Evolutionary conservation across 2,329 filamentous ascomycete species (phyloP), one percentile per base, ranked within the genome.

Genomic region (Colletotrichum sp.): DNA sequence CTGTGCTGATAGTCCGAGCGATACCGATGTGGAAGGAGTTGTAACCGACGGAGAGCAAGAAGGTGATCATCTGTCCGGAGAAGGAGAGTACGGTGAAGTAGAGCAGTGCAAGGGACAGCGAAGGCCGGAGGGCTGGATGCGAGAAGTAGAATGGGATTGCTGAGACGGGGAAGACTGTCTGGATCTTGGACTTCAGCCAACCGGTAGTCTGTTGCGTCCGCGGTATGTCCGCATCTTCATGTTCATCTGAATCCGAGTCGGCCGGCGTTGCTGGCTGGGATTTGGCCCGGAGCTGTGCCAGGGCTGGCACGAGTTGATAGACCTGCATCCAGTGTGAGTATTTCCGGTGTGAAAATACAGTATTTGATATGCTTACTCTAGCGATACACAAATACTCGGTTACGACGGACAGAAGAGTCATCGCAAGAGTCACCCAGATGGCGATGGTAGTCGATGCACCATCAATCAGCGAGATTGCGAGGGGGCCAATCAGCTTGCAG

Each of bases 21-120:
- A 89, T 70, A 52, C 90, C 90, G 27, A 93, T 87, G 43, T 88
- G 84, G n/a, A 84, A 79, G 1, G 90, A 86, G 3, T 83, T 88
- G 78, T 89, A 89, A 27, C 90, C 90, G 5, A 86, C 81, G 0
- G 90, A 87, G 7, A 93, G 83, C 3, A 94, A 87, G 78, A 91
- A 94, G 1, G 92, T 93, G 69, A 92, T 86, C 91, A 93, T 93
- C 78, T 93, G 92, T 1, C 91, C 91, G 1, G 86, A 85, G 78
- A 92, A 92, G 8, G 86, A 88, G 5, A 93, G 83, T 0, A 92
- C 91, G 0, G 91, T 94, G 65, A 93, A 85, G 79, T 93, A 93
- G 2, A 93, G 88, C 0, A 94, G 81, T 0, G 91, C 86, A 0
- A 90, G 84, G 0, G 92, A 85, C 66, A 94, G 86, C 0, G 92